phyloP scores from a whole-genome alignment of 2,329 filamentous ascomycete genomes.

The Ophiosphaerella narmari region DNA sequence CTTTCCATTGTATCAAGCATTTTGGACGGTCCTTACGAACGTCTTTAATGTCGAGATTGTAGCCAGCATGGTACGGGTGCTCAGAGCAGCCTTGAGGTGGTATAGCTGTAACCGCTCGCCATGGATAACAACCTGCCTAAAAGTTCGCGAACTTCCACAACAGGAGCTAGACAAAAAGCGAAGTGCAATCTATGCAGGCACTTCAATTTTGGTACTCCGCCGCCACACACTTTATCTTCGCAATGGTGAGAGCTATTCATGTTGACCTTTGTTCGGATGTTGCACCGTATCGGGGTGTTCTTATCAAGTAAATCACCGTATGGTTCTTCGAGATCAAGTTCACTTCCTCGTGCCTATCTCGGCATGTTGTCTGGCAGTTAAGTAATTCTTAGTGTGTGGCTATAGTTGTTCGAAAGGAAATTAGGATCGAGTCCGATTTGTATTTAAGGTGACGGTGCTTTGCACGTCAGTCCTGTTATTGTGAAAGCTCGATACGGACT shows the following conservation, averaged over 20 bases:
- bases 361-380: constrained; percentile 1
- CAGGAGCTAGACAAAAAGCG: constrained; percentile 4
- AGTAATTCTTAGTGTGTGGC: background rate
- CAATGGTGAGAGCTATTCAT: constrained; percentile 12
- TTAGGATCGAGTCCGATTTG: too few species aligned
- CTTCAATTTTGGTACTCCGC: background rate
- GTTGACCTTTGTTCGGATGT: constrained; percentile 4
- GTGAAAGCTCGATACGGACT: too few species aligned
- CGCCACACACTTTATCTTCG: constrained; percentile 5
- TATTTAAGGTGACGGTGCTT: too few species aligned
- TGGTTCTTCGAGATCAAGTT: constrained; percentile 5
- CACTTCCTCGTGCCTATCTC: constrained; percentile 4
- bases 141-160: constrained; percentile 1
- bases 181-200: constrained; percentile 7
- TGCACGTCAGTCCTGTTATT: too few species aligned
- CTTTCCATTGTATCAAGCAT: background rate
- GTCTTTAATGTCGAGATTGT: constrained; percentile 12
- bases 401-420: too few species aligned
- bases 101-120: constrained; percentile 8
- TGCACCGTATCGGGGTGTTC: background rate
- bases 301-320: constrained; percentile 3
- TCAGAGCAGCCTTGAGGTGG: constrained; percentile 6
- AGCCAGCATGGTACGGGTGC: constrained; percentile 10
- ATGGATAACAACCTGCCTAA: constrained; percentile 1
- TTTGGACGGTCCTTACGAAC: constrained; percentile 5